Evolutionary conservation across 352 stramenopile genomes (phyloP), one percentile per base, ranked within the genome.

Genomic region (Globisporangium nodosum): DNA sequence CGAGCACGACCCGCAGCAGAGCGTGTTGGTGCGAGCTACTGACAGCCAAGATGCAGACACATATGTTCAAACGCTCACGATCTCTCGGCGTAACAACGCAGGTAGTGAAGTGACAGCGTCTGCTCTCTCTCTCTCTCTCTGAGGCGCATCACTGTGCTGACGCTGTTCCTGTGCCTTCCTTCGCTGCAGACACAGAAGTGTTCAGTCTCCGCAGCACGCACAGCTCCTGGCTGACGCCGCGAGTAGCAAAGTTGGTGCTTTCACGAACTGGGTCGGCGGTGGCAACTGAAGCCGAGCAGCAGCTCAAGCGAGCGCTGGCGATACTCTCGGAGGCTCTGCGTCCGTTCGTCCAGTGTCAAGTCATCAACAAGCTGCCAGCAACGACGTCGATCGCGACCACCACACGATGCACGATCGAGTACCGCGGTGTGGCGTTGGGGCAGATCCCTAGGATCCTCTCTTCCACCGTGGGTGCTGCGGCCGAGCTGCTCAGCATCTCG

Each of bases 31-130:
- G 54, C 35, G 5, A 30, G 21, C 16, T 21, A 45, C 5, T 42
- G 47, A 31, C 7, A 24, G 20, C 13, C 18, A 52, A 20, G 24
- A 56, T 12, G 31, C 20, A 15, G 47, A 20, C 20, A 46, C 52
- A 16, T 56, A 65, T 47, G 30, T 59, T 3, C 59, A 65, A 40
- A 60, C 46, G 39, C 47, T 65, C 52, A 60, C 45, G 52, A 39
- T 55, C 24, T 31, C 43, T 20, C 31, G 45, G n/a, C 48, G 12
- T 1, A 45, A n/a, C 27, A n/a, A 15, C 21, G 35, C 21, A 59
- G 54, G 54, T 59, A 50, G 1, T 13, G 12, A 35, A 50, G 2
- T 15, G 7, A 35, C 13, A 20, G 15, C 12, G 13, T 16, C 9
- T 8, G 18, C 43, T 24, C 8, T 24, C 5, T 30, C 21, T 20